A percentile compares a stretch with the other conserved stretches of the same genome.
Conservation (phyloP, 2,329 filamentous ascomycete species). For the Zymoseptoria crescenta region DNA sequence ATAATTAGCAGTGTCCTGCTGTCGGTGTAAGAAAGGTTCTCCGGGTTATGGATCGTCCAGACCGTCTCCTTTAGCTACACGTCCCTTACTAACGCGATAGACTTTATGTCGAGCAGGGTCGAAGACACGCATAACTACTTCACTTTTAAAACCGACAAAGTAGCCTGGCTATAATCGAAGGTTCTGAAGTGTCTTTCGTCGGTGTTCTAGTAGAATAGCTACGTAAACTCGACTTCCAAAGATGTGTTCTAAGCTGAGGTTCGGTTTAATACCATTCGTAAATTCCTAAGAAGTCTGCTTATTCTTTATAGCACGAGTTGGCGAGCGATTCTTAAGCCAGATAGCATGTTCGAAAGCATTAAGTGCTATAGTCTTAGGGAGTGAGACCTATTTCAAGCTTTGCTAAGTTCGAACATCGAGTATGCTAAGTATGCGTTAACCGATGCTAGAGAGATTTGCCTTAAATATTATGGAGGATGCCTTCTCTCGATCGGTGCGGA, state of each 20-base stretch:
- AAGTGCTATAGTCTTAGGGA: not conserved
- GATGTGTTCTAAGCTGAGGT: not conserved
- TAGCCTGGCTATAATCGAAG: not conserved
- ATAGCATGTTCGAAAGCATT: not conserved
- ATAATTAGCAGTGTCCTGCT: too few species aligned
- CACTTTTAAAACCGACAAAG: constrained; percentile 2
- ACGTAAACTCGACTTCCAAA: constrained; percentile 3
- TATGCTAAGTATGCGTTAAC: not conserved
- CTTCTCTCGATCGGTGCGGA: not conserved
- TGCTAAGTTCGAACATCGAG: not conserved
- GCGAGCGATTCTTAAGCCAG: constrained; percentile 5
- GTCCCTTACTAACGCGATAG: not conserved
- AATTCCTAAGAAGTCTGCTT: constrained; percentile 3
- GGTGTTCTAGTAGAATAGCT: not conserved
- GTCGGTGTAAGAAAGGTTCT: too few species aligned
- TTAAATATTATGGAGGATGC: not conserved
- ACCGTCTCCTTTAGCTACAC: not conserved
- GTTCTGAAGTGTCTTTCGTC: not conserved
- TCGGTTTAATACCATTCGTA: not conserved
- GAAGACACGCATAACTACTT: not conserved
- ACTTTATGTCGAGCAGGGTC: constrained; percentile 1
- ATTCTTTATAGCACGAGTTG: constrained; percentile 1
- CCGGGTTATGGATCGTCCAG: not conserved
- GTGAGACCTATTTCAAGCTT: not conserved
- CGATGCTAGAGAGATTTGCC: not conserved